phyloP scores from a whole-genome alignment of 176 grass and related monocot species.

The Chloris gayana region DNA sequence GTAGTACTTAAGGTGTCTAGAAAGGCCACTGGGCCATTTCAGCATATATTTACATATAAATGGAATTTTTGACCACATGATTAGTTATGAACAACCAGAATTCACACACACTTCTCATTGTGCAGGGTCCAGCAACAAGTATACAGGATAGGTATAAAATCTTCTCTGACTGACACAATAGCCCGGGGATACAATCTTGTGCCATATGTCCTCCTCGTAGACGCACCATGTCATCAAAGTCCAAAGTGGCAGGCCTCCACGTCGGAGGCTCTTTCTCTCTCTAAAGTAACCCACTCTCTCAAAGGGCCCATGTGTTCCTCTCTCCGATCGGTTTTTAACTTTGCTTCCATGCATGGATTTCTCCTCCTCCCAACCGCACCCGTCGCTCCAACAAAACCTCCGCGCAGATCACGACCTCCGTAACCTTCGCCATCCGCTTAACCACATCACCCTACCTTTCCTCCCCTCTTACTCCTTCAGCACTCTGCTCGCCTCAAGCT shows the following conservation, averaged over 20 bases:
- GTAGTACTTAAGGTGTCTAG: no score
- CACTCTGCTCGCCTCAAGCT: constrained; percentile 41
- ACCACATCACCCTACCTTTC: constrained; percentile 52
- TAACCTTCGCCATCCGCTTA: constrained; percentile 48
- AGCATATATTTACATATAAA: neutral
- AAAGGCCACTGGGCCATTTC: neutral
- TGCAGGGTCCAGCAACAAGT: no score
- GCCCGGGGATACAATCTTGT: no score
- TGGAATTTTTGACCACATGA: neutral
- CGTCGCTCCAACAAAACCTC: constrained; percentile 55
- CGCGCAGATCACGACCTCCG: constrained; percentile 48
- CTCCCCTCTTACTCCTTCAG: constrained; percentile 54
- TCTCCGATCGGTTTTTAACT: constrained; percentile 37
- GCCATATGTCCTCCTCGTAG: neutral
- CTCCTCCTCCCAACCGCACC: constrained; percentile 53
- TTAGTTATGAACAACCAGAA: neutral
- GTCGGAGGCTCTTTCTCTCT: neutral
- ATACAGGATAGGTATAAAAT: no score
- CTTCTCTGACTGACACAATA: neutral
- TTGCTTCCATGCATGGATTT: constrained; percentile 73
- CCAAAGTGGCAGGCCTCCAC: constrained; percentile 15
- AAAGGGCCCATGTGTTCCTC: constrained; percentile 23
- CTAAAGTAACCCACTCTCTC: neutral
- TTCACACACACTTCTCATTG: neutral
- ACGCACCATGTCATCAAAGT: constrained; percentile 17